phyloP scores from a whole-genome alignment of 2,329 filamentous ascomycete species.

The Alternaria incomplexa region DNA sequence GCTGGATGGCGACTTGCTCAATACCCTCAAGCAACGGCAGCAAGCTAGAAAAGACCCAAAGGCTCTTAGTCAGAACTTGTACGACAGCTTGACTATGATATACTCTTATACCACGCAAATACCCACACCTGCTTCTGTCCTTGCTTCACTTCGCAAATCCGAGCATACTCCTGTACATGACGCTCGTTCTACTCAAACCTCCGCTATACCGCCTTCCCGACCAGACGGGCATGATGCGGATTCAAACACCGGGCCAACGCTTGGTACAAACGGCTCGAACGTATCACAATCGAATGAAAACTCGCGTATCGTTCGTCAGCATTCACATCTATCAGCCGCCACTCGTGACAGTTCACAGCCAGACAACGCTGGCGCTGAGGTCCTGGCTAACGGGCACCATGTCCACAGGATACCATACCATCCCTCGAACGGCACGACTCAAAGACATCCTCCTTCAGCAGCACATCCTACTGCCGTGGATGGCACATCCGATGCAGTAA shows the following conservation, averaged over 20 bases:
- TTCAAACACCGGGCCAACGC: background rate
- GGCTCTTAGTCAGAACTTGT: slow-evolving; percentile 67
- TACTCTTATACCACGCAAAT: slow-evolving; percentile 43
- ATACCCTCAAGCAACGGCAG: slow-evolving; percentile 28
- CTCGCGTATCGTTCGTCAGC: slow-evolving; percentile 2
- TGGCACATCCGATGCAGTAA: slow-evolving; percentile 2
- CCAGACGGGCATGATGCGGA: background rate
- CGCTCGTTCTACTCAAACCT: background rate
- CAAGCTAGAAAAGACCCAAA: slow-evolving; percentile 61
- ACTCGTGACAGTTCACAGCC: slow-evolving; percentile 10
- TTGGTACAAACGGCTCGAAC: slow-evolving; percentile 17
- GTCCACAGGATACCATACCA: slow-evolving; percentile 39
- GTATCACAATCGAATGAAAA: slow-evolving; percentile 10
- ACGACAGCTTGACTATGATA: slow-evolving; percentile 48
- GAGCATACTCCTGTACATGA: background rate
- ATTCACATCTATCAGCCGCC: slow-evolving; percentile 14
- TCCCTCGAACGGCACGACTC: slow-evolving; percentile 9
- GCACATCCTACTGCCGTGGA: slow-evolving; percentile 11
- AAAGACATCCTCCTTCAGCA: slow-evolving; percentile 4
- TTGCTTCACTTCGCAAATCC: slow-evolving; percentile 26
- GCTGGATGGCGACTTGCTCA: slow-evolving; percentile 6
- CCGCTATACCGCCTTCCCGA: background rate
- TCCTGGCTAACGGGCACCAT: slow-evolving; percentile 32
- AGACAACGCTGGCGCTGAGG: slow-evolving; percentile 14
- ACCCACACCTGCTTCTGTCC: slow-evolving; percentile 30